Evolutionary conservation across 2,329 filamentous ascomycete species (phyloP).

Genomic region (Sporothrix sp.): DNA sequence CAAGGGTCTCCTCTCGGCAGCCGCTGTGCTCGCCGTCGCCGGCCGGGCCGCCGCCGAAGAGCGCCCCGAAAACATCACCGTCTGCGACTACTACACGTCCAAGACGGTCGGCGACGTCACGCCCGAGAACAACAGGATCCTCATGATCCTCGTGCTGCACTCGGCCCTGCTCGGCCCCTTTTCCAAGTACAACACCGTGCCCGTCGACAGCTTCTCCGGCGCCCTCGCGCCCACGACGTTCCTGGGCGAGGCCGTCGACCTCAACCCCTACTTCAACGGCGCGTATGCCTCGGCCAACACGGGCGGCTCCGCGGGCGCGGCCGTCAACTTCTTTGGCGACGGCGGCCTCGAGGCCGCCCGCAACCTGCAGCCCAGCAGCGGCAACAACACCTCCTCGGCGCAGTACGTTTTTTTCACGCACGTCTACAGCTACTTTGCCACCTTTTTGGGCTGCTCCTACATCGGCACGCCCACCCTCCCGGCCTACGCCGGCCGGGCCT

Average conservation of each 20-base stretch:
- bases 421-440: slow-evolving; percentile 12
- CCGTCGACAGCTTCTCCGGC: slow-evolving; percentile 4
- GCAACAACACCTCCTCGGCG: slow-evolving; percentile 9
- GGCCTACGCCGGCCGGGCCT: slow-evolving; percentile 9
- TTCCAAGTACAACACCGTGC: slow-evolving; percentile 14
- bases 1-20: neutral
- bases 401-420: slow-evolving; percentile 13
- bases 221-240: slow-evolving; percentile 9
- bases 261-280: slow-evolving; percentile 13
- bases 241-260: slow-evolving; percentile 10
- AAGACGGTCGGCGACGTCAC: slow-evolving; percentile 10
- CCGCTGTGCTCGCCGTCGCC: neutral
- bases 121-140: slow-evolving; percentile 5
- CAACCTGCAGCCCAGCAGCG: slow-evolving; percentile 6
- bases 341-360: slow-evolving; percentile 4
- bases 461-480: slow-evolving; percentile 4
- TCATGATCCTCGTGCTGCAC: slow-evolving; percentile 12
- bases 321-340: slow-evolving; percentile 12
- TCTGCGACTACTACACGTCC: slow-evolving; percentile 13
- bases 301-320: neutral
- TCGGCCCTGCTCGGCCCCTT: slow-evolving; percentile 12
- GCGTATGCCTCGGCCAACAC: slow-evolving; percentile 9
- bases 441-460: slow-evolving; percentile 11
- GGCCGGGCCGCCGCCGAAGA: slow-evolving; percentile 5
- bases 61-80: neutral